phyloP scores from a whole-genome alignment of 345 rosid species.

The Pugionium cornutum region DNA sequence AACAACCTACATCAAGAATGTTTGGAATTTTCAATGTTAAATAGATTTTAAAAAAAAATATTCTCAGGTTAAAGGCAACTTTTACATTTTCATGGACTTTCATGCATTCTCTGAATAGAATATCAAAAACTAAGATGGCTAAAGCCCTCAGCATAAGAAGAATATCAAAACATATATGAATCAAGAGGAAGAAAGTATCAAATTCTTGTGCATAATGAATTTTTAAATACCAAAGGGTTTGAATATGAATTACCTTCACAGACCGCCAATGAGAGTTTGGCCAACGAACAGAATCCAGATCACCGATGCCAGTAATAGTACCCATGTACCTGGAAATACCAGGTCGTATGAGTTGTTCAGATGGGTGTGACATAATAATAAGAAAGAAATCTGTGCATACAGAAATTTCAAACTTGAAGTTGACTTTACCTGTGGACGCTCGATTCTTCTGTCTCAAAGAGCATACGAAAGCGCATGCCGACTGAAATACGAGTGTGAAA shows the following conservation, averaged over 20 bases:
- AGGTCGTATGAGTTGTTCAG: not conserved
- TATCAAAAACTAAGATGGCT: not conserved
- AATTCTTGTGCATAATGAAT: not conserved
- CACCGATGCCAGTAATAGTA: too few species aligned
- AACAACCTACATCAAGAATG: constrained; percentile 53
- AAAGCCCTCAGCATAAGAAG: not conserved
- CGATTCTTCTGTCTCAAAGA: constrained; percentile 53
- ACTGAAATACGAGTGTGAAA: too few species aligned
- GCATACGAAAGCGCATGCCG: too few species aligned
- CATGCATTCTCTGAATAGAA: constrained; percentile 6
- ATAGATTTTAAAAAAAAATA: not conserved
- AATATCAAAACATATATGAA: not conserved
- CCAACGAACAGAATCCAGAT: too few species aligned
- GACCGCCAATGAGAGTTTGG: constrained; percentile 59
- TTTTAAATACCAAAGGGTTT: not conserved
- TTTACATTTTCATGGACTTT: not conserved
- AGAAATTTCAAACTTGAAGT: not conserved
- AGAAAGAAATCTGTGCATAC: not conserved
- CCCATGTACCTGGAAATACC: constrained; percentile 46
- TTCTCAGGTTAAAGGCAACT: not conserved
- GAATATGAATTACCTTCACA: constrained; percentile 54
- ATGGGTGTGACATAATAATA: not conserved
- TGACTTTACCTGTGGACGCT: constrained; percentile 56
- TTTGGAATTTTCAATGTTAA: not conserved
- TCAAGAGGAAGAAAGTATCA: not conserved